Evolutionary conservation across 2,329 filamentous ascomycete genomes (phyloP).

Genomic region (Pseudopithomyces chartarum): DNA sequence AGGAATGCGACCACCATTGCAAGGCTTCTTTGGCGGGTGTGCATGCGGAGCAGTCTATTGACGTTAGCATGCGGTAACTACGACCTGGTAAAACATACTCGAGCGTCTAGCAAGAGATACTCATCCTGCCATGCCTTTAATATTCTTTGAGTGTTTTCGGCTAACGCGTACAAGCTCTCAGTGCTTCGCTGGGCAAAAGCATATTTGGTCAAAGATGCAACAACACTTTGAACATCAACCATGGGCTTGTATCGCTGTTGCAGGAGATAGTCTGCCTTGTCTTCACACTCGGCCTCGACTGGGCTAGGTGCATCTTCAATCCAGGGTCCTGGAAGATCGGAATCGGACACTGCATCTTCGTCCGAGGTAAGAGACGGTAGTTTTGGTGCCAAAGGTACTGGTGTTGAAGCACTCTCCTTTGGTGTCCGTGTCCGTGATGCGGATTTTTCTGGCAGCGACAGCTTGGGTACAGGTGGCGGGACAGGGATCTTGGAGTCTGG

Average conservation of each 20-base stretch:
- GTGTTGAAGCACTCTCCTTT: slow-evolving; percentile 29
- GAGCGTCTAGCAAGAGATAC: slow-evolving; percentile 59
- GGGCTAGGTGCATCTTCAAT: slow-evolving; percentile 33
- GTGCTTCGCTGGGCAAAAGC: slow-evolving; percentile 50
- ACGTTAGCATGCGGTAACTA: slow-evolving; percentile 16
- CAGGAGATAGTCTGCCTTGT: slow-evolving; percentile 49
- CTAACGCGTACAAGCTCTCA: slow-evolving; percentile 60
- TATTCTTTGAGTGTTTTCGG: slow-evolving; percentile 58
- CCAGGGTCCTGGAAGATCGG: slow-evolving; percentile 45
- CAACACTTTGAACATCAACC: slow-evolving; percentile 49
- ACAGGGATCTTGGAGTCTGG: slow-evolving; percentile 9
- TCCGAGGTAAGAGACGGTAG: slow-evolving; percentile 36
- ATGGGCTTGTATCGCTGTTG: slow-evolving; percentile 49
- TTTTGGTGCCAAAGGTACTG: slow-evolving; percentile 25
- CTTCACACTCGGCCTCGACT: slow-evolving; percentile 41
- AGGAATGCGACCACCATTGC: slow-evolving; percentile 54
- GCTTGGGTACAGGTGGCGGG: slow-evolving; percentile 20
- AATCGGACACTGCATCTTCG: slow-evolving; percentile 42
- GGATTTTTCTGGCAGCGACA: slow-evolving; percentile 26
- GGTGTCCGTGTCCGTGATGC: slow-evolving; percentile 37
- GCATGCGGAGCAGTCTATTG: slow-evolving; percentile 56
- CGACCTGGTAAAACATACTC: slow-evolving; percentile 24
- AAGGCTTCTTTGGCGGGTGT: slow-evolving; percentile 56
- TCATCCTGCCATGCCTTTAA: slow-evolving; percentile 64
- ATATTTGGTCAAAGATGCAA: slow-evolving; percentile 50